Evolutionary conservation across 371 early-diverging fungal genomes (phyloP).

Genomic region (Mortierella sp.): DNA sequence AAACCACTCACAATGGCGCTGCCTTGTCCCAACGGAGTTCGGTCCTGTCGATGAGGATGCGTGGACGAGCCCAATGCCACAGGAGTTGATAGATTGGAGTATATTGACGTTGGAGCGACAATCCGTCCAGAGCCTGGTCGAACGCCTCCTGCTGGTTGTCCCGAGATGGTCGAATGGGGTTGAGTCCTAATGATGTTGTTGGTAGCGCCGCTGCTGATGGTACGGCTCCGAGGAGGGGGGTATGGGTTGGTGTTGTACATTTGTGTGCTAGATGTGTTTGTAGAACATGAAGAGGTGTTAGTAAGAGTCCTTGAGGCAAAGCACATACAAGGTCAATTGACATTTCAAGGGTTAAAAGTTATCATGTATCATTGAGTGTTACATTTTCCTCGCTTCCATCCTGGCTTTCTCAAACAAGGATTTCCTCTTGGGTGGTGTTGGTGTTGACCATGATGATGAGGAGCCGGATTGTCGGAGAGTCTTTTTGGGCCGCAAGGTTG

Average conservation of each 20-base stretch:
- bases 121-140: slow-evolving; percentile 18
- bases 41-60: slow-evolving; percentile 9
- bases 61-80: neutral
- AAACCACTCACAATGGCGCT: slow-evolving; percentile 9
- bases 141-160: neutral
- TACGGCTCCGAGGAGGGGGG: slow-evolving; percentile 23
- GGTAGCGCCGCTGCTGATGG: neutral
- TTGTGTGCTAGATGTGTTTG: slow-evolving; percentile 26
- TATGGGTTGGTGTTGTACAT: slow-evolving; percentile 49
- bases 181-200: neutral
- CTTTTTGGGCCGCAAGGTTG: slow-evolving; percentile 37
- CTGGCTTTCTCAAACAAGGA: slow-evolving; percentile 53
- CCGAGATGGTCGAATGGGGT: neutral
- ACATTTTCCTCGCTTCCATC: slow-evolving; percentile 50
- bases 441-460: slow-evolving; percentile 18
- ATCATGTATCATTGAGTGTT: too few species aligned
- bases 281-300: neutral
- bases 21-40: neutral
- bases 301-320: neutral
- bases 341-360: too few species aligned
- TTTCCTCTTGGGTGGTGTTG: slow-evolving; percentile 35
- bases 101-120: slow-evolving; percentile 28
- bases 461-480: neutral
- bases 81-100: neutral
- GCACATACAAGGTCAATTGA: neutral